phyloP scores from a whole-genome alignment of 176 grass and related monocot genomes.

The Elymus sibiricus region DNA sequence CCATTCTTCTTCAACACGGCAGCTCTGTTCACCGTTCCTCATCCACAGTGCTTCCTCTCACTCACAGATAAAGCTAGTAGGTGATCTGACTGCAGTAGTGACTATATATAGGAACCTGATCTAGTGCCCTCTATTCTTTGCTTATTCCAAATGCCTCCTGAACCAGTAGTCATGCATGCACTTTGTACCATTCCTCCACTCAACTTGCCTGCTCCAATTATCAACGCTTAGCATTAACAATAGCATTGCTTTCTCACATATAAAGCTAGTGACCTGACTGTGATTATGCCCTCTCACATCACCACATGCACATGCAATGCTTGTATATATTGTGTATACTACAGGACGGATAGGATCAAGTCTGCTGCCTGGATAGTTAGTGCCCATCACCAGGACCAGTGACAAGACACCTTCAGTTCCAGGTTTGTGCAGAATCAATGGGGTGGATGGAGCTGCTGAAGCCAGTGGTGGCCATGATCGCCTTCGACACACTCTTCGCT shows the following conservation, averaged over 20 bases:
- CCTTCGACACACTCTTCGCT: slow-evolving; percentile 21
- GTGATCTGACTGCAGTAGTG: not conserved
- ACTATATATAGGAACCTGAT: not conserved
- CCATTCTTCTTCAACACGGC: not conserved
- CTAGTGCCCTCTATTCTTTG: not conserved
- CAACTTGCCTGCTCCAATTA: not conserved
- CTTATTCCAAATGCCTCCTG: slow-evolving; percentile 7
- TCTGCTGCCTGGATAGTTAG: not conserved
- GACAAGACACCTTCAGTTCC: not conserved
- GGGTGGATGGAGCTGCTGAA: slow-evolving; percentile 25
- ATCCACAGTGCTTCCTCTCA: not conserved
- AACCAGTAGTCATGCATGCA: slow-evolving; percentile 11
- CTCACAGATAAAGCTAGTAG: not conserved
- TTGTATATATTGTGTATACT: not conserved
- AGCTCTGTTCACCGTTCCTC: not conserved
- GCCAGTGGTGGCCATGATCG: slow-evolving; percentile 41
- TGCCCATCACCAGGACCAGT: not conserved
- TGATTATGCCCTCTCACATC: not conserved
- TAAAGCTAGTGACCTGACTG: not conserved
- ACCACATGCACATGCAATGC: not conserved
- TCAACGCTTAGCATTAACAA: not conserved
- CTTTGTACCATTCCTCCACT: slow-evolving; percentile 29
- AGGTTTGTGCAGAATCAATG: not conserved
- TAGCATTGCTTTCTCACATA: not conserved
- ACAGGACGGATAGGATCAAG: not conserved